phyloP scores from a whole-genome alignment of 1,284 basidiomycete genomes.

The Pseudozyma thailandica region DNA sequence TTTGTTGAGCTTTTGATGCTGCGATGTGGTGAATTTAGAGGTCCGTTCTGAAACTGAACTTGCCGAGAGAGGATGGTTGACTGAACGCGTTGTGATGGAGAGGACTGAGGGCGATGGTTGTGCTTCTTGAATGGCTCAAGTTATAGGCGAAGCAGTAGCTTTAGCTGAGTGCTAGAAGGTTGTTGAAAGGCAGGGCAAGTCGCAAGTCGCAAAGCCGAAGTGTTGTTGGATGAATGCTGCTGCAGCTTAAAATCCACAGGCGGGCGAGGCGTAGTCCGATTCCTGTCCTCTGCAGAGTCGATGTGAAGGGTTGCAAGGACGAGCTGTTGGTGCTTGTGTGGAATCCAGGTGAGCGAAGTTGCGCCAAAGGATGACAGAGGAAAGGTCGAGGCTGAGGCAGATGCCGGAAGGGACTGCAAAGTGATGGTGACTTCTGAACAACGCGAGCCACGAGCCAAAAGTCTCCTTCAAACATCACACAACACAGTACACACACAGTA shows the following conservation, averaged over 20 bases:
- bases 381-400: constrained; percentile 9
- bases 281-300: background rate
- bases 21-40: too few species aligned
- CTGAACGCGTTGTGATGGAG: constrained; percentile 10
- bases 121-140: background rate
- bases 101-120: background rate
- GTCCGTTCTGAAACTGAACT: too few species aligned
- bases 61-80: too few species aligned
- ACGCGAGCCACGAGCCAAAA: constrained; percentile 14
- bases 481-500: too few species aligned
- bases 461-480: too few species aligned
- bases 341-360: background rate
- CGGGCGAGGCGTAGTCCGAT: background rate
- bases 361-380: constrained; percentile 1
- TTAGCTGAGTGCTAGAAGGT: too few species aligned
- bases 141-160: constrained; percentile 11
- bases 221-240: background rate
- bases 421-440: constrained; percentile 26
- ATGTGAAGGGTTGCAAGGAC: background rate
- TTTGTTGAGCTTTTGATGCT: too few species aligned
- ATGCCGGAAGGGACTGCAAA: constrained; percentile 9
- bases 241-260: background rate
- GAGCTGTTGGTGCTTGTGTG: background rate
- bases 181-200: background rate
- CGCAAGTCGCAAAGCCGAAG: background rate